Evolutionary conservation across 2,329 filamentous ascomycete genomes (phyloP), one percentile per base, ranked within the genome.

Genomic region (Claviceps quebecensis): DNA sequence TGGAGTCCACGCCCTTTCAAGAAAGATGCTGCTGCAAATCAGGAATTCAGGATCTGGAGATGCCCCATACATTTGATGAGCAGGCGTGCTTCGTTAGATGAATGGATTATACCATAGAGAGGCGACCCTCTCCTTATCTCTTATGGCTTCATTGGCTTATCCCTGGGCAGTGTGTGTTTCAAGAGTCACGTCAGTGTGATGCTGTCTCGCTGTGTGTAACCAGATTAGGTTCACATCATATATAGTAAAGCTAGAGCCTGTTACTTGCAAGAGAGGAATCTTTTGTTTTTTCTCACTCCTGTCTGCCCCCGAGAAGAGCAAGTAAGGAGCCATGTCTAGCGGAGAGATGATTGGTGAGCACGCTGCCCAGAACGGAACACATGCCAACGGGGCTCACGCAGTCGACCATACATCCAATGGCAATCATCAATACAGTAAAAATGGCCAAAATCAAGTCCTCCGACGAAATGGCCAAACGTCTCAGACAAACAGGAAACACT

Each of bases 301-400:
- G 19, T 14, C 38, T 46, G 9, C 29, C 6, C 23, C 14, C n/a
- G 22, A 41, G 8, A 22, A 19, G 17, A 17, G 39, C 6, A 29
- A 44, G 39, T 11, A 37, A 47, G n/a, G 14, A 26, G 43, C 39
- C 36, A 54, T 52, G 53, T 41, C 53, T 11, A 34, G n/a, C 2
- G 34, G 6, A 13, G 23, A 49, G 14, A 26, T 14, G 29, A 47
- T 47, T 45, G 49, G 49, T 17, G 52, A 48, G 14, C 19, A 41
- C 34, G 39, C 17, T 36, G 19, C 16, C 23, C 43, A 60, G 49
- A 63, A 64, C 41, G 60, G 63, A 23, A 40, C 41, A 8, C 37
- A 54, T 26, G 48, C 45, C 48, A 58, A 56, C 36, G 61, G 59
- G 13, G 45, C 58, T 16, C 51, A 57, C 29, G 47, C 50, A 23